Evolutionary conservation across 768 basidiomycete genomes (phyloP), one percentile per base, ranked within the genome.

Genomic region (Xerocomellus intermedius): DNA sequence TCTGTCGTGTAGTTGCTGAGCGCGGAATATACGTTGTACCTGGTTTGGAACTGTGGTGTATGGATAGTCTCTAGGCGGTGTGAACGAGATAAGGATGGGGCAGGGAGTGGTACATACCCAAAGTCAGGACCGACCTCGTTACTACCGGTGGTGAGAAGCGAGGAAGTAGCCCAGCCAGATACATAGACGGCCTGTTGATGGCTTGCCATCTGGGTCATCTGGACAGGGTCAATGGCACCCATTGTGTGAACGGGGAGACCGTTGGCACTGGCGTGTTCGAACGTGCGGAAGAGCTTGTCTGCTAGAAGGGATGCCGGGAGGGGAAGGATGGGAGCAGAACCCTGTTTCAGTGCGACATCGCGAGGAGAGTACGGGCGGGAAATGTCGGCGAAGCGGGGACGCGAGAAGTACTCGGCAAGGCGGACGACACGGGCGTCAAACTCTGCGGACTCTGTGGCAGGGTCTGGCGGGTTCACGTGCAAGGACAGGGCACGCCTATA

Each of bases 31-130:
- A 45, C 92, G 82, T 52, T 96, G 90, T 0, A 97, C 94, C 69
- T 96, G 94, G 68, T 97, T 96, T 22, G 95, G 94, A 16, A 98
- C 93, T 1, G 94, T 96, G 10, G 93, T 94, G 71, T 97, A 97
- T 1, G 94, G 93, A 69, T 97, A 96, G 71, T 98, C 95, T 35
- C 87, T 94, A 56, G 32, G 52, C 9, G 4, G 37, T 42, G 51
- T 56, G 52, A 56, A 47, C 45, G 44, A 50, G 24, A 38, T 35
- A 47, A 17, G 17, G 6, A 24, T 2, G 13, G 33, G 21, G 13
- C 2, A 12, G 22, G 35, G 21, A 14, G 17, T 2, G 30, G 26
- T 21, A 58, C 73, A 49, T 61, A 83, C 92, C 89, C 92, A 61
- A 94, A 79, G 73, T 97, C 94, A 21, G 92, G 94, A 16, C 93